Evolutionary conservation across 768 basidiomycete species (phyloP).

Genomic region (Dacryopinax spathularia): DNA sequence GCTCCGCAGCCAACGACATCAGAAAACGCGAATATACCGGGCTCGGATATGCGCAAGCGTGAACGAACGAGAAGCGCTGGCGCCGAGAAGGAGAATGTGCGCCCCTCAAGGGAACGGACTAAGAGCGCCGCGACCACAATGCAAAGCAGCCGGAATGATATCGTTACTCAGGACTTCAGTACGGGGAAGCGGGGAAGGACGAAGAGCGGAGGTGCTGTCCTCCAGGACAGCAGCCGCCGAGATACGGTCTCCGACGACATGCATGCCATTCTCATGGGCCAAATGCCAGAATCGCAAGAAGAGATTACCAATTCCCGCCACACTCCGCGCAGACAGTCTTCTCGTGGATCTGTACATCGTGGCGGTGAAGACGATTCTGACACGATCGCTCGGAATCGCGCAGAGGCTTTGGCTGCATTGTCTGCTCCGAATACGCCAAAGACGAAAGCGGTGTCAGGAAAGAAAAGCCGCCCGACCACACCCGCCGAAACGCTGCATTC

Average conservation of each 20-base stretch:
- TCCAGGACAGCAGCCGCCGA: background rate
- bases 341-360: background rate
- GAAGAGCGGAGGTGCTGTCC: background rate
- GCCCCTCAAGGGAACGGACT: background rate
- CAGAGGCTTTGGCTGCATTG: background rate
- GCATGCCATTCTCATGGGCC: background rate
- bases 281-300: background rate
- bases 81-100: background rate
- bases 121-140: background rate
- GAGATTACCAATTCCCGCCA: background rate
- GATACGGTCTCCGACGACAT: conserved; percentile 1
- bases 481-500: background rate
- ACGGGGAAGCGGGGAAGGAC: background rate
- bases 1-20: background rate
- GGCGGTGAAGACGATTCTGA: background rate
- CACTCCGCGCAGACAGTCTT: background rate
- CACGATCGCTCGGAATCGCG: background rate
- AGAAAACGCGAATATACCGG: background rate
- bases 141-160: background rate
- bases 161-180: background rate
- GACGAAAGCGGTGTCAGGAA: background rate
- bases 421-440: background rate
- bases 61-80: conserved; percentile 11
- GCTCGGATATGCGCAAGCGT: background rate
- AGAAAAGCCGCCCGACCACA: background rate